Percentiles rank a stretch among this genome's conserved stretches.
phyloP scores from a whole-genome alignment of 306 rosid species.

The Cucurbita maxima region DNA sequence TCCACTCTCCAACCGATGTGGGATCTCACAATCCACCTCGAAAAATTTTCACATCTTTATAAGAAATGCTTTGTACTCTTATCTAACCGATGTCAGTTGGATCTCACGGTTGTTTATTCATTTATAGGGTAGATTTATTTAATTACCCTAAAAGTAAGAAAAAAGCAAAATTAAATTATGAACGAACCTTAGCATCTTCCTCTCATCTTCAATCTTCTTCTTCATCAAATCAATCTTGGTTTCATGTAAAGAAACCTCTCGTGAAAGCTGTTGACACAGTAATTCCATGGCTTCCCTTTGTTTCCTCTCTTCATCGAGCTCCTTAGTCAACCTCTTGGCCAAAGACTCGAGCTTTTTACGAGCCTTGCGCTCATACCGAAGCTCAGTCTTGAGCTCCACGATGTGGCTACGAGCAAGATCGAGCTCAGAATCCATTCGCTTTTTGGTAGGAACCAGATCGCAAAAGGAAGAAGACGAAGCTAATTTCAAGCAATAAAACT shows the following conservation, averaged over 20 bases:
- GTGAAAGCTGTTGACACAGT: slow-evolving; percentile 27
- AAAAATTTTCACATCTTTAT: too few relatives aligned
- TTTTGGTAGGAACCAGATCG: slow-evolving; percentile 13
- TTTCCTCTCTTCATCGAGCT: slow-evolving; percentile 24
- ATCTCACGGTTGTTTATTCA: too few relatives aligned
- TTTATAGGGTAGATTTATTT: too few relatives aligned
- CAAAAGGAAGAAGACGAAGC: slow-evolving; percentile 23
- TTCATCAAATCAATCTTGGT: slow-evolving; percentile 21
- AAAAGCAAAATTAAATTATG: too few relatives aligned
- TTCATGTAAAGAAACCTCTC: slow-evolving; percentile 17
- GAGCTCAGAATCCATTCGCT: slow-evolving; percentile 22
- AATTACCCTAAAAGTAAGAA: too few relatives aligned
- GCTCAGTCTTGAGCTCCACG: slow-evolving; percentile 27
- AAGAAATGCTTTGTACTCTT: too few relatives aligned
- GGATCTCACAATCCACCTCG: too few relatives aligned
- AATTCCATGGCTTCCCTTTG: slow-evolving; percentile 28
- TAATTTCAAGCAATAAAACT: neutral
- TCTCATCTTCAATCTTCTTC: slow-evolving; percentile 36
- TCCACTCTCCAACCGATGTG: too few relatives aligned
- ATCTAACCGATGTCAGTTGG: too few relatives aligned
- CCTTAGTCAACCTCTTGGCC: slow-evolving; percentile 23
- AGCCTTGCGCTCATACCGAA: slow-evolving; percentile 26
- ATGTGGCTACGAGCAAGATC: slow-evolving; percentile 23
- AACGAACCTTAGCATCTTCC: slow-evolving; percentile 32
- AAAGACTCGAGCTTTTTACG: slow-evolving; percentile 22